Evolutionary conservation across 2,329 filamentous ascomycete species (phyloP).

Genomic region (Epichloe bromicola): DNA sequence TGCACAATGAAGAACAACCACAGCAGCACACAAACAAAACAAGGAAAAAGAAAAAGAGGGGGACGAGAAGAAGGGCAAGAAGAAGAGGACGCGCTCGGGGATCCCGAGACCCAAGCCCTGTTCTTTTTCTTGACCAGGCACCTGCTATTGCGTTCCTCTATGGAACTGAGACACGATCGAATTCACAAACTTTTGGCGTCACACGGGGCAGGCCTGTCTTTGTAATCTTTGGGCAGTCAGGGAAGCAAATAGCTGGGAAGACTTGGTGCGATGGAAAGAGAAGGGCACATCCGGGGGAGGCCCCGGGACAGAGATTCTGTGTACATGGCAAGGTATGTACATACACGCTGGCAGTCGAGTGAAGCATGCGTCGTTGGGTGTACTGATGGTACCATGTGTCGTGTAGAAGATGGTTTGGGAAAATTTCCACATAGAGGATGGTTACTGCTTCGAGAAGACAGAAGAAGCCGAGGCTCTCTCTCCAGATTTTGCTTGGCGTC

Average conservation of each 20-base stretch:
- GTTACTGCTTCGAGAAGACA: neutral
- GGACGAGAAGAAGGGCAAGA: neutral
- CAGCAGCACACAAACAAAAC: neutral
- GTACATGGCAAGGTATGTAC: neutral
- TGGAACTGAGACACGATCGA: neutral
- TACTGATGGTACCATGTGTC: neutral
- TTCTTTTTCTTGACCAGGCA: neutral
- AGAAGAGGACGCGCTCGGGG: neutral
- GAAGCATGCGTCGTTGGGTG: neutral
- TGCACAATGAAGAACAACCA: neutral
- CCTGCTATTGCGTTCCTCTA: neutral
- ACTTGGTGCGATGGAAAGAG: neutral
- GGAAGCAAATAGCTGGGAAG: neutral
- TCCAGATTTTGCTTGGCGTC: no score
- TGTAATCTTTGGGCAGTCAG: neutral
- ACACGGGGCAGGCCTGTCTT: neutral
- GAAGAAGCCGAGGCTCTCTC: neutral
- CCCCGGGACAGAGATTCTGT: neutral
- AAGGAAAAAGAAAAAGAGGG: neutral
- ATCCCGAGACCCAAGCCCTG: neutral
- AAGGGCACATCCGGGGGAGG: neutral
- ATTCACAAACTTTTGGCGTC: neutral
- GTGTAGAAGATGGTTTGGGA: neutral
- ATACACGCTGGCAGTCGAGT: neutral
- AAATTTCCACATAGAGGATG: neutral